Evolutionary conservation across 2,329 filamentous ascomycete species (phyloP), one percentile per base, ranked within the genome.

Genomic region (Xylaria sp.): DNA sequence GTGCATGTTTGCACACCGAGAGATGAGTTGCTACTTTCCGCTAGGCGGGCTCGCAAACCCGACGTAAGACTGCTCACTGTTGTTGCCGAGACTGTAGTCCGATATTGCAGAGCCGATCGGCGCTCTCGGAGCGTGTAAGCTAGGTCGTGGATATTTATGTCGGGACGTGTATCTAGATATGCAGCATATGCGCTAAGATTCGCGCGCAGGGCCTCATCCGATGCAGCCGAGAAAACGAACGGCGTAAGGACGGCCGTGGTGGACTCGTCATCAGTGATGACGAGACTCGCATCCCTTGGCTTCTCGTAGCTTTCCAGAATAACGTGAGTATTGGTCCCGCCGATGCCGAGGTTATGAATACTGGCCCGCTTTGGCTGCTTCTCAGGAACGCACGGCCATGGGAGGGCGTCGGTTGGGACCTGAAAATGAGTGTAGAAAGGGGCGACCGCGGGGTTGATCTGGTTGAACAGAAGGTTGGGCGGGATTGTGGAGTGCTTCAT

Each of bases 181-280:
- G n/a, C 39, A 46, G 18, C 54, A 23, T 65, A 65, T 15, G 54
- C 32, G 12, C 32, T 54, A 46, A n/a, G 63, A 59, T 15, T 12
- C 44, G 18, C 2, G 13, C 37, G 37, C 8, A 39, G 37, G 9
- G 37, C 37, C 8, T 39, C 37, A 13, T 39, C 37, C 13, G 37
- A 39, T 13, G 37, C 37, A 39, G 63, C 55, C 13, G 63, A 66
- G 12, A 66, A 66, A 32, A 66, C 63, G n/a, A 66, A 23, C n/a
- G 56, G 63, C 15, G 63, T 39, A 2, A 50, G 44, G 48, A 58
- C 18, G 13, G 51, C 12, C 41, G 23, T 28, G 39, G n/a, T 50
- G 13, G 37, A 39, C 8, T 41, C 23, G 41, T n/a, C 12, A 23
- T 56, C n/a, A 32, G 44, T 52, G 8, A 25, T 25, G 25, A 44